Evolutionary conservation across 1,284 basidiomycete genomes (phyloP).

Genomic region (Cryptococcus depauperatus): DNA sequence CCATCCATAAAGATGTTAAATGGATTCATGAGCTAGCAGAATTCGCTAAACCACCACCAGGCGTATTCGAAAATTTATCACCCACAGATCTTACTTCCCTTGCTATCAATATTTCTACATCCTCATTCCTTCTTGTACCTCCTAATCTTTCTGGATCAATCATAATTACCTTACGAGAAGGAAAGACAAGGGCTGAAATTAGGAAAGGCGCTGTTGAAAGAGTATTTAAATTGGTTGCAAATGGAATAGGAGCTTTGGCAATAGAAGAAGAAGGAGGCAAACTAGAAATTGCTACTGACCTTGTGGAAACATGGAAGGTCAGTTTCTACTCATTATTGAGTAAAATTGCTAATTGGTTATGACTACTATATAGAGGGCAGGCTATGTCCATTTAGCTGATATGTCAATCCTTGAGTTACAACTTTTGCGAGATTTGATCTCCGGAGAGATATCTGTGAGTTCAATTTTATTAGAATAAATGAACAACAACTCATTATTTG

Average conservation of each 20-base stretch:
- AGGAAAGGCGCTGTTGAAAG: constrained; percentile 58
- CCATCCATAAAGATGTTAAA: constrained; percentile 55
- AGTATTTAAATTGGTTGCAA: constrained; percentile 51
- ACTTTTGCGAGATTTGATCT: constrained; percentile 26
- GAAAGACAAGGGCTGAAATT: constrained; percentile 62
- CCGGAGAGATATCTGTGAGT: constrained; percentile 21
- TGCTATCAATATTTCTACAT: constrained; percentile 58
- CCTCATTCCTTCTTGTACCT: constrained; percentile 58
- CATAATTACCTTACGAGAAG: constrained; percentile 58
- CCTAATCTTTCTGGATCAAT: constrained; percentile 57
- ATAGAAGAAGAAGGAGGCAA: constrained; percentile 52
- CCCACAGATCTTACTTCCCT: constrained; percentile 80
- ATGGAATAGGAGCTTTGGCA: constrained; percentile 51
- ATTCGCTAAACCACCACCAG: constrained; percentile 79
- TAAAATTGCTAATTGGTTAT: neutral
- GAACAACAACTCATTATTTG: no score
- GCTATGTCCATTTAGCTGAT: neutral
- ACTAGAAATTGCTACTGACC: constrained; percentile 12
- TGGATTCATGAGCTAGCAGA: constrained; percentile 58
- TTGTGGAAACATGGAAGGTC: constrained; percentile 61
- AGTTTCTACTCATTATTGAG: constrained; percentile 20
- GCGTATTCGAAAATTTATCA: constrained; percentile 87
- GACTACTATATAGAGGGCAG: neutral
- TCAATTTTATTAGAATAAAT: no score
- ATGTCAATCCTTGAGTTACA: constrained; percentile 44